Evolutionary conservation across 2,329 filamentous ascomycete species (phyloP).

Genomic region (Myotisia sp.): DNA sequence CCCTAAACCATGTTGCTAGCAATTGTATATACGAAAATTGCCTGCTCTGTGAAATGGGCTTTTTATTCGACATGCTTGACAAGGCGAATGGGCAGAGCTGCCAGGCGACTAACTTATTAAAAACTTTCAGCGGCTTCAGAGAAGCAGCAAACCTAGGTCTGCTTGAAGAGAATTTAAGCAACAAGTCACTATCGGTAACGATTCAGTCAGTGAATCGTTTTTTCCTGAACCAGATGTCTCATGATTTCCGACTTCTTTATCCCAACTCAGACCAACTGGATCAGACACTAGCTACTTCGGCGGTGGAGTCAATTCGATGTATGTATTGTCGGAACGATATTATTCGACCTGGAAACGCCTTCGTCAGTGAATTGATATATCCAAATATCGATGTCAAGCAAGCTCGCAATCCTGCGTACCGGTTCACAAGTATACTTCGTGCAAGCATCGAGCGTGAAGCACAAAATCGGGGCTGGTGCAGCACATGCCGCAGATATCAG

Average conservation of each 20-base stretch:
- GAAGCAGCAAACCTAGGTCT: constrained; percentile 65
- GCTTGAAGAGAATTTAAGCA: constrained; percentile 67
- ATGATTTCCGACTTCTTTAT: constrained; percentile 58
- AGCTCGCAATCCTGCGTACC: constrained; percentile 34
- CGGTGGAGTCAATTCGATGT: constrained; percentile 53
- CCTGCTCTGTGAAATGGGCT: constrained; percentile 84
- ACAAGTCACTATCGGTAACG: constrained; percentile 61
- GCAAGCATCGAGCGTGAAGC: constrained; percentile 80
- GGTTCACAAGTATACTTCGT: constrained; percentile 85
- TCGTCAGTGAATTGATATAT: constrained; percentile 77
- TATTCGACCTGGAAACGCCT: constrained; percentile 60
- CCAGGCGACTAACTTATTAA: constrained; percentile 88
- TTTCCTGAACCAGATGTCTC: constrained; percentile 62
- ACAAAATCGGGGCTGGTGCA: constrained; percentile 84
- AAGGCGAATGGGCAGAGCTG: constrained; percentile 90
- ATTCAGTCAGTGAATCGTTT: constrained; percentile 79
- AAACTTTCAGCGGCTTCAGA: constrained; percentile 70
- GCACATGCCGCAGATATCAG: constrained; percentile 79
- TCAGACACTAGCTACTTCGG: constrained; percentile 40
- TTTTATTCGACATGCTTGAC: constrained; percentile 93
- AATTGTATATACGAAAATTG: constrained; percentile 71
- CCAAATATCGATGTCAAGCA: constrained; percentile 44
- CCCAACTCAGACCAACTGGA: constrained; percentile 53
- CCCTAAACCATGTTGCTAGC: constrained; percentile 76
- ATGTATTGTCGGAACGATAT: constrained; percentile 80